These are phyloP conservation scores for Syzygium oleosum DNA, from an alignment of 345 rosid species.

Conservation along the genomic window DNA sequence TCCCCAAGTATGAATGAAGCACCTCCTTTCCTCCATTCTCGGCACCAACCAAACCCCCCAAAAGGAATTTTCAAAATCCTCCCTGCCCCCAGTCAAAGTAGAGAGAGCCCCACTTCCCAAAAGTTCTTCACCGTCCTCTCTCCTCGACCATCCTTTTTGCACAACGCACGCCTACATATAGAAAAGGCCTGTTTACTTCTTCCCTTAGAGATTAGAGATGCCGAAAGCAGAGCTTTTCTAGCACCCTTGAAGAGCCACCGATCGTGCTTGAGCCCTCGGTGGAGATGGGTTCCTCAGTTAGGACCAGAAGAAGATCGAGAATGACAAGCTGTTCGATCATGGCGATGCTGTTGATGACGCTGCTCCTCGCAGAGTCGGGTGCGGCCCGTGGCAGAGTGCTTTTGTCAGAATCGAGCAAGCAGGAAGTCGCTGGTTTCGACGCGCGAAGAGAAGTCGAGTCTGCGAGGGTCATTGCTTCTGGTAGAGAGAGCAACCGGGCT, in stretches of 20 bases:
- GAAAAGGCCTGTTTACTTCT: slow-evolving; percentile 15
- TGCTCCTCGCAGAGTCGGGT: neutral
- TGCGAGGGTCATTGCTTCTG: neutral
- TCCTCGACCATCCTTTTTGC: slow-evolving; percentile 7
- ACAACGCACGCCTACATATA: neutral
- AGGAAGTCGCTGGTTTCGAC: neutral
- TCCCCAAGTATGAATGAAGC: neutral
- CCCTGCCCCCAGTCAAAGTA: neutral
- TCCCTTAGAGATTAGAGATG: slow-evolving; percentile 27
- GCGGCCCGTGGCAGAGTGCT: neutral
- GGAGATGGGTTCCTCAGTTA: neutral
- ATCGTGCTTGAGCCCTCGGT: neutral
- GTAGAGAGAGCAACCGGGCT: neutral
- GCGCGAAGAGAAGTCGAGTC: neutral
- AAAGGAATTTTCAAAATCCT: neutral
- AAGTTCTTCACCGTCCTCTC: slow-evolving; percentile 42
- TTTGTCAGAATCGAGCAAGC: neutral
- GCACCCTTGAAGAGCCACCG: neutral
- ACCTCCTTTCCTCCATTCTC: neutral
- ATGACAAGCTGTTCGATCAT: neutral
- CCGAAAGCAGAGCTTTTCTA: neutral
- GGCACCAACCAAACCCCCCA: neutral
- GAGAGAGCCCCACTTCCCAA: neutral
- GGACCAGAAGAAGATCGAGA: neutral
- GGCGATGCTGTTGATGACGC: neutral